Evolutionary conservation across 306 rosid species (phyloP).

Genomic region (Rosa lucieae): DNA sequence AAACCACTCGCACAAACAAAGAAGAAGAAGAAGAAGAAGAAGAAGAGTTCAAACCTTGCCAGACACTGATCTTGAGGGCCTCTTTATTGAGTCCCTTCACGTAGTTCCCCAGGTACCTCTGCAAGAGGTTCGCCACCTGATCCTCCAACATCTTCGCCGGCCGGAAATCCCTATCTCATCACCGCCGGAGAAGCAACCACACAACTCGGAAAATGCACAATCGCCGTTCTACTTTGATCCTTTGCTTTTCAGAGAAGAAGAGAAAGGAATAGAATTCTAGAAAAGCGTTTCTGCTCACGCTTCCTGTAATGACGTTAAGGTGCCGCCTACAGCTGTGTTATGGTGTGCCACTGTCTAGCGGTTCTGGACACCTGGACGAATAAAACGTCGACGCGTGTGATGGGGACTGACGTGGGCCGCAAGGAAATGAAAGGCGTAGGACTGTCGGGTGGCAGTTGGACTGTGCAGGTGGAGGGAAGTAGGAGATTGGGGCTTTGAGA

Average conservation of each 20-base stretch:
- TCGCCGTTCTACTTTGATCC: neutral
- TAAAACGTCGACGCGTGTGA: neutral
- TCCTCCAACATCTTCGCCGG: slow-evolving; percentile 85
- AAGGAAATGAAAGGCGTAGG: neutral
- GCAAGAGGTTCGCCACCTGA: slow-evolving; percentile 92
- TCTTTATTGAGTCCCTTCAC: slow-evolving; percentile 93
- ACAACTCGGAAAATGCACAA: neutral
- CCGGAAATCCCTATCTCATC: slow-evolving; percentile 31
- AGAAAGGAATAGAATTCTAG: neutral
- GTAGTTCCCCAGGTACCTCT: slow-evolving; percentile 94
- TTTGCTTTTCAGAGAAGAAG: neutral
- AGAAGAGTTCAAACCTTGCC: slow-evolving; percentile 69
- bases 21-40: neutral
- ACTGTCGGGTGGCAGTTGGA: slow-evolving; percentile 7
- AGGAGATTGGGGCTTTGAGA: neutral
- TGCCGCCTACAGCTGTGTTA: neutral
- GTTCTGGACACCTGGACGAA: neutral
- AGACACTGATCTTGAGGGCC: slow-evolving; percentile 97
- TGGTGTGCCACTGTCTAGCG: neutral
- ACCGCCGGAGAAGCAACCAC: neutral
- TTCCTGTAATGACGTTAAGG: neutral
- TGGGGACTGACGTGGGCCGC: neutral
- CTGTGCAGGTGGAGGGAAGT: neutral
- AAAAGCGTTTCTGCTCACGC: neutral
- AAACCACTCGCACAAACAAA: slow-evolving; percentile 1